Percentiles rank a stretch among this genome's conserved stretches.
Conservation (phyloP, 257 asterid species). For the Solanum peruvianum region DNA sequence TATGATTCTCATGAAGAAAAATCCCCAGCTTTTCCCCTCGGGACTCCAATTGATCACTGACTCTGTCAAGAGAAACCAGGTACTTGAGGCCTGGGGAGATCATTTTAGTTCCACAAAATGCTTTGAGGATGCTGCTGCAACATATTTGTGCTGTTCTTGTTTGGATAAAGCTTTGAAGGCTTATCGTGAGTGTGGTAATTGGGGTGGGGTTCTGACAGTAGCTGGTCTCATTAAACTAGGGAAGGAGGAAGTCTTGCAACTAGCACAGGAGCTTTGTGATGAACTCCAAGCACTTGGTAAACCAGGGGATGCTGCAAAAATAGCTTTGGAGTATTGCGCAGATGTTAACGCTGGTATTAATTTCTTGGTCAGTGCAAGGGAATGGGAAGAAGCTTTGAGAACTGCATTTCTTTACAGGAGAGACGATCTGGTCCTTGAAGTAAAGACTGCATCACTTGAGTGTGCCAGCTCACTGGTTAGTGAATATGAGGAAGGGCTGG, state of each 20-base stretch:
- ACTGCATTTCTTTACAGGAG: constrained; percentile 57
- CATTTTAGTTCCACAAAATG: constrained; percentile 56
- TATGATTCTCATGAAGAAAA: constrained; percentile 48
- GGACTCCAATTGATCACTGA: constrained; percentile 64
- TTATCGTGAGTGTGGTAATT: constrained; percentile 80
- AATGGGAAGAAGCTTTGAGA: constrained; percentile 95
- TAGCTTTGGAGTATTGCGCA: constrained; percentile 73
- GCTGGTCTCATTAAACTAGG: constrained; percentile 77
- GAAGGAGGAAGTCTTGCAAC: constrained; percentile 54
- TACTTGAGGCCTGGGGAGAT: constrained; percentile 95
- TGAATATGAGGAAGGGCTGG: constrained; percentile 76
- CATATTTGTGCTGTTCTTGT: constrained; percentile 59
- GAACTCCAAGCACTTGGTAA: constrained; percentile 91
- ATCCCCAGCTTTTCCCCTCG: constrained; percentile 74
- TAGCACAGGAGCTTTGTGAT: constrained; percentile 84
- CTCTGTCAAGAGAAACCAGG: constrained; percentile 42
- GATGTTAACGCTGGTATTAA: constrained; percentile 51
- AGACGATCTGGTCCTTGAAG: constrained; percentile 55
- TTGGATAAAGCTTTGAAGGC: constrained; percentile 83
- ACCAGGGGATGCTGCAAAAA: constrained; percentile 84
- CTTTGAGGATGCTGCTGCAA: constrained; percentile 86
- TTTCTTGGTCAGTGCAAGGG: constrained; percentile 77
- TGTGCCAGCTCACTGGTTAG: constrained; percentile 55
- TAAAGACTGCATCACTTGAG: constrained; percentile 69
- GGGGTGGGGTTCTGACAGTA: constrained; percentile 77